Evolutionary conservation across 345 rosid species (phyloP).

Genomic region (Brassica nigra): DNA sequence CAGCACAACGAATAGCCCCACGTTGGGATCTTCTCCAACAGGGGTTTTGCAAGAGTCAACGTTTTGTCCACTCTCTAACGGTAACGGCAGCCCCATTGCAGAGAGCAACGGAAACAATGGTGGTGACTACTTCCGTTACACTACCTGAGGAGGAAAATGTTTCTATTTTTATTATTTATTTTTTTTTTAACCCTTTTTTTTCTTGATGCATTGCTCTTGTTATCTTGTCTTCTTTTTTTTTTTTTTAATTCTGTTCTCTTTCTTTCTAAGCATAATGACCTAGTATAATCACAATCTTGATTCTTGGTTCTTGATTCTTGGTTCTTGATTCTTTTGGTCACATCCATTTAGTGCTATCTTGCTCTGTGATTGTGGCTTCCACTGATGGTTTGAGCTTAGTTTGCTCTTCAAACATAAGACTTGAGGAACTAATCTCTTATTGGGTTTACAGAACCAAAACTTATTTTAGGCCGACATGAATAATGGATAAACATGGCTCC

Average conservation of each 20-base stretch:
- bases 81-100: conserved; percentile 60
- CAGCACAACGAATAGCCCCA: conserved; percentile 48
- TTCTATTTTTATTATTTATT: background rate
- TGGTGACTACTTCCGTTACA: conserved; percentile 38
- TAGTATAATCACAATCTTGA: conserved; percentile 12
- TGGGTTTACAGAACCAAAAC: background rate
- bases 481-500: background rate
- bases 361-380: background rate
- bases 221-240: background rate
- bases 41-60: conserved; percentile 62
- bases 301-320: background rate
- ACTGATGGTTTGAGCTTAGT: background rate
- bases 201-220: background rate
- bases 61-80: conserved; percentile 59
- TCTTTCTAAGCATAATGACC: background rate
- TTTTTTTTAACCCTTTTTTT: background rate
- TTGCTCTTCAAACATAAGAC: background rate
- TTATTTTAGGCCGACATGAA: background rate
- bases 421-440: background rate
- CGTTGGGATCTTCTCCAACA: conserved; percentile 57
- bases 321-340: background rate
- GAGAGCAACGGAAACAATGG: conserved; percentile 44
- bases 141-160: conserved; percentile 22
- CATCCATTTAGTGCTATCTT: background rate
- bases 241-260: background rate